Evolutionary conservation across 140 eudicot species (phyloP).

Genomic region (Erigeron philadelphicus): DNA sequence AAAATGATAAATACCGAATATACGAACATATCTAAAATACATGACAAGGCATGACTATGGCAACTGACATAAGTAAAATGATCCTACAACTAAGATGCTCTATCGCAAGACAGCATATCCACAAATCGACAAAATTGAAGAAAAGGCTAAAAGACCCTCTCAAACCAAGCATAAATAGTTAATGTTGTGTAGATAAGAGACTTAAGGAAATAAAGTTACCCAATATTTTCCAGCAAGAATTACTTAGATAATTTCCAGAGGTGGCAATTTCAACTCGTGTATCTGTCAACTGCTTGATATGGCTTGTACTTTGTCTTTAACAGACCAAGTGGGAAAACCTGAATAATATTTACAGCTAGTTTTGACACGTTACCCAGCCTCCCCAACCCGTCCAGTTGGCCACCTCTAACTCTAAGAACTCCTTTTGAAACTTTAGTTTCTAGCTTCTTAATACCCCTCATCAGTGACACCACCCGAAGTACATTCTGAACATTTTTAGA

Average conservation of each 20-base stretch:
- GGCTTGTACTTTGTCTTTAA: not conserved
- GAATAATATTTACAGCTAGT: not conserved
- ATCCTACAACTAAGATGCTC: not conserved
- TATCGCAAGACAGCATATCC: not conserved
- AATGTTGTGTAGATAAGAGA: not conserved
- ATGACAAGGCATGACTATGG: not conserved
- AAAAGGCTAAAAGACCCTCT: not conserved
- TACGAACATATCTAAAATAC: not conserved
- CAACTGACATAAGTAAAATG: not conserved
- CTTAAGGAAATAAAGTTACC: conserved; percentile 1
- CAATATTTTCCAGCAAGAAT: conserved; percentile 1
- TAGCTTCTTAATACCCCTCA: not conserved
- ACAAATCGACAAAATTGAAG: not conserved
- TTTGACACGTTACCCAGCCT: not conserved
- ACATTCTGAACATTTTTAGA: not conserved
- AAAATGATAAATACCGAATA: not conserved
- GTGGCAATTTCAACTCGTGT: not conserved
- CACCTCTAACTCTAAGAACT: not conserved
- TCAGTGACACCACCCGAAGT: not conserved
- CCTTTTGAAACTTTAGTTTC: not conserved
- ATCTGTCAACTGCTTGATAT: not conserved
- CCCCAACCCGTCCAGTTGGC: not conserved
- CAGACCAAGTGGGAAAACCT: not conserved
- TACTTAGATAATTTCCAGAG: not conserved
- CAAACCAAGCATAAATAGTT: not conserved